Evolutionary conservation across 2,329 filamentous ascomycete species (phyloP), one percentile per base, ranked within the genome.

Genomic region (Ascochyta viciae-villosae): DNA sequence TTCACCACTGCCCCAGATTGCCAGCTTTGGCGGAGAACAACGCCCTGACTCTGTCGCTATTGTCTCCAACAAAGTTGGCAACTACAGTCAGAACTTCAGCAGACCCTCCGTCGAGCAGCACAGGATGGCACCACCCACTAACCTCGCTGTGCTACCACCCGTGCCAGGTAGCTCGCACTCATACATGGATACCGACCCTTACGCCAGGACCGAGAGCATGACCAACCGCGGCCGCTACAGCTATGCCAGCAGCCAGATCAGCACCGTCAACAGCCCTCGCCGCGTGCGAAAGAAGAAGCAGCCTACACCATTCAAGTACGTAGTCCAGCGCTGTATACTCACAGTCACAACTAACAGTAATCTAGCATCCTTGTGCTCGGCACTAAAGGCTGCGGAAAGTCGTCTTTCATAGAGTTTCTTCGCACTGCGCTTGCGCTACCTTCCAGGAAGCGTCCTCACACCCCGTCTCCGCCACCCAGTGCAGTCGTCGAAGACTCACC

Each of bases 251-350:
- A 96, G 90, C 77, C 89, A 91, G 50, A 86, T 94, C 64, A 96
- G 91, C 81, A 90, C 91, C 57, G 87, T 96, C 80, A 96, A 96
- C 81, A 96, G 90, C 76, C 94, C 95, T 61, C 88, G 95, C 64
- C 88, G 93, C 73, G 89, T 98, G 64, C 88, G 95, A 68, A 89
- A 94, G 81, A 89, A 95, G 80, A 98, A 96, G 82, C 95, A 99
- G 73, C 95, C 95, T 8, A 97, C 94, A 10, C 92, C 95, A 0
- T 96, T 98, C 85, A 99, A 99, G 94, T 98, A 82, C 85, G 92
- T 85, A 42, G 23, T 9, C 35, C 10, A n/a, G 12, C 9, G 10
- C 7, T 34, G 5, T 9, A 16, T 33, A 12, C 22, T 37, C 34
- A 6, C 16, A 35, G 24, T 22, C 26, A 13, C 31, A 19, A 40